Base-by-base conservation (phyloP, 1,284 basidiomycete genomes). In the Papiliotrema laurentii region DNA sequence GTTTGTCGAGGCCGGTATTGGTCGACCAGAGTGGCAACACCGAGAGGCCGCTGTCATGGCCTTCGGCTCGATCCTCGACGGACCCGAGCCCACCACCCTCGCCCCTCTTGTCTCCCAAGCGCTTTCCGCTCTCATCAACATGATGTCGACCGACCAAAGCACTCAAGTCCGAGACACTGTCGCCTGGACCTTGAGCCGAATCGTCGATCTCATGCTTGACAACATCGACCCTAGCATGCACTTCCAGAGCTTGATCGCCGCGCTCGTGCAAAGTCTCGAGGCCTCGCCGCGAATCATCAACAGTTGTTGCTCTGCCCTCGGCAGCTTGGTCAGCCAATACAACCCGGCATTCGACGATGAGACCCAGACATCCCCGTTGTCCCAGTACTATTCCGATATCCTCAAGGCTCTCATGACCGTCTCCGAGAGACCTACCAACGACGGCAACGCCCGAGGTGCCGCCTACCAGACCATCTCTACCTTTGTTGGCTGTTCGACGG, bases 11-110 rank as follows among this genome's bases (percentile, higher is more conserved):
- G 84, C 83, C 25, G 86, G 97, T 76, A 97, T 99, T 79, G 89
- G 89, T 66, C 62, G 59, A 47, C 58, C 72, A 21, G 90, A 97
- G 68, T 99, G 96, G 94, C 89, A 90, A 67, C 79, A 85, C 49
- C 89, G 96, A 47, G 94, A 99, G 73, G 94, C 94, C 0, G 93
- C 94, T 19, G 86, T 97, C 57, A 97, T 97, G 91, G 86, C 92
- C 37, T 99, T 98, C 67, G 94, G 94, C 47, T 94, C 89, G 2
- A 97, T 99, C 66, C 82, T 98, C 46, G 93, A 97, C 56, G 94
- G 96, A 2, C 94, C 94, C 11, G 89, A 96, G 67, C 86, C 89
- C 28, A 76, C 77, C 36, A 64, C 58, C 26, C 82, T 99, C 42
- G 86, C 84, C 21, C 91, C 92, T 21, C 83, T 99, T 36, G 93